Evolutionary conservation across 345 rosid species (phyloP).

Genomic region (Carallia brachiata): DNA sequence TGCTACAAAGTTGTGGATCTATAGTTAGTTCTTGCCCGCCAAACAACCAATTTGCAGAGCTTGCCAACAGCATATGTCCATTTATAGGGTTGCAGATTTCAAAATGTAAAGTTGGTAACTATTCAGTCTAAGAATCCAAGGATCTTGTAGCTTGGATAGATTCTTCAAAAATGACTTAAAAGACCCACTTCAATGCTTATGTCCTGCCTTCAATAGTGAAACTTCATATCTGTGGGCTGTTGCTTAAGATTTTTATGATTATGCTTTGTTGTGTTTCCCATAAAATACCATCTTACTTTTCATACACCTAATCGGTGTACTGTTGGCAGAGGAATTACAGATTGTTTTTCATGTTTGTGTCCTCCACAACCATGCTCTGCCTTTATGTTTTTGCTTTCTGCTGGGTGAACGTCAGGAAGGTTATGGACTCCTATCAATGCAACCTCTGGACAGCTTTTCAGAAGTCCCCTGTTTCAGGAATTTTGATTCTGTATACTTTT

Average conservation of each 20-base stretch:
- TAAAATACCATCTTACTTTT: background rate
- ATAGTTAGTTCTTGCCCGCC: no score
- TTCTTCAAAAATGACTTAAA: background rate
- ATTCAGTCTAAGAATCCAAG: no score
- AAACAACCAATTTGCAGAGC: no score
- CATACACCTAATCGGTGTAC: slow-evolving; percentile 20
- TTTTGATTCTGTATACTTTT: slow-evolving; percentile 72
- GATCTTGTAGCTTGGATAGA: background rate
- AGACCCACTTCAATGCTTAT: background rate
- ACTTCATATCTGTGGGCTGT: slow-evolving; percentile 4
- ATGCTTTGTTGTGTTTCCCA: slow-evolving; percentile 1
- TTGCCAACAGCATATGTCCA: no score
- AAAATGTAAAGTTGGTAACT: no score
- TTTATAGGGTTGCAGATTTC: no score
- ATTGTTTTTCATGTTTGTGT: slow-evolving; percentile 94
- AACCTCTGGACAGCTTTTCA: slow-evolving; percentile 59
- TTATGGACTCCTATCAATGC: slow-evolving; percentile 49
- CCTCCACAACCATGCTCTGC: slow-evolving; percentile 79
- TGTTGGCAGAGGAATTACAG: slow-evolving; percentile 81
- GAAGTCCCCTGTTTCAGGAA: slow-evolving; percentile 71
- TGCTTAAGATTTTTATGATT: slow-evolving; percentile 4
- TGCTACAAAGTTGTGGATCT: no score
- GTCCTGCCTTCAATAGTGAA: background rate
- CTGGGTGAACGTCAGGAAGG: slow-evolving; percentile 64
- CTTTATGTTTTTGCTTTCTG: slow-evolving; percentile 74